phyloP scores from a whole-genome alignment of 805 yeast genomes.

The Teunomyces tritomae region DNA sequence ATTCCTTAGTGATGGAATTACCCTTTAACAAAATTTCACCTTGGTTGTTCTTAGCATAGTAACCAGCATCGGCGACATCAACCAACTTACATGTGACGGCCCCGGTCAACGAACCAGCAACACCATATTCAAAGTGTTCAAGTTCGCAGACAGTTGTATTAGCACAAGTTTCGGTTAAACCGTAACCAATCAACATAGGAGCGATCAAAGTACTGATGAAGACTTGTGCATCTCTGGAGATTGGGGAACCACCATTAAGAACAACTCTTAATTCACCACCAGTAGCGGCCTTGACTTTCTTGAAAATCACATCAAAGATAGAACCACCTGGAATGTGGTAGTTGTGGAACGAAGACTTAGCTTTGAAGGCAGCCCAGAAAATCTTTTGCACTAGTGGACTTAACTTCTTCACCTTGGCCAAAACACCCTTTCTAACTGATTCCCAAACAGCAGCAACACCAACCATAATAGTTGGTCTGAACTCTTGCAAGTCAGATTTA shows the following conservation, averaged over 20 bases:
- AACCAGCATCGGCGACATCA: slow-evolving; percentile 89
- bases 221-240: slow-evolving; percentile 75
- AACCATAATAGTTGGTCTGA: slow-evolving; percentile 91
- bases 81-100: slow-evolving; percentile 83
- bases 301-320: slow-evolving; percentile 76
- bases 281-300: slow-evolving; percentile 87
- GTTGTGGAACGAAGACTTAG: slow-evolving; percentile 62
- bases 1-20: slow-evolving; percentile 66
- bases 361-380: slow-evolving; percentile 84
- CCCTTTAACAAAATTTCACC: slow-evolving; percentile 90
- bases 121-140: slow-evolving; percentile 62
- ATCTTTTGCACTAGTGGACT: slow-evolving; percentile 69
- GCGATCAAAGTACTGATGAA: slow-evolving; percentile 74
- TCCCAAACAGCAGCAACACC: slow-evolving; percentile 99
- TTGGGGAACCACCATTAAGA: slow-evolving; percentile 92
- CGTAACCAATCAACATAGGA: slow-evolving; percentile 92
- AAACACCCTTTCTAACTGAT: slow-evolving; percentile 86
- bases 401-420: slow-evolving; percentile 66
- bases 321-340: slow-evolving; percentile 74
- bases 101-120: slow-evolving; percentile 81
- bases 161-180: slow-evolving; percentile 95
- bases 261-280: slow-evolving; percentile 79
- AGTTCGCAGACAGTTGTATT: slow-evolving; percentile 73
- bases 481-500: slow-evolving; percentile 80
- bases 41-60: slow-evolving; percentile 83